A percentile compares a stretch with the other conserved stretches of the same genome.
Conservation (phyloP, 495 filamentous ascomycete genomes). For the Neurospora sp. region DNA sequence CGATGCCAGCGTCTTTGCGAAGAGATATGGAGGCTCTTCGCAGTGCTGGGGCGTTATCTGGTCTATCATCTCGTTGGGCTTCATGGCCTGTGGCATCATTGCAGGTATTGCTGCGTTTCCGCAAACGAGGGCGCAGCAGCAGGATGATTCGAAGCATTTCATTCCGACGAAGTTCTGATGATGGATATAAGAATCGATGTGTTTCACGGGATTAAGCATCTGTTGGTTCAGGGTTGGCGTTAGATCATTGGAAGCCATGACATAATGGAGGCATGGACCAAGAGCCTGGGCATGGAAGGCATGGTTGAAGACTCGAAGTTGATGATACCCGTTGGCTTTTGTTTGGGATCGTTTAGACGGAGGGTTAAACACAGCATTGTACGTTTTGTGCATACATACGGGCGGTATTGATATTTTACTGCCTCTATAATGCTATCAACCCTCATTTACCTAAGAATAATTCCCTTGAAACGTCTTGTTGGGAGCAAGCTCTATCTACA, state of each 20-base stretch:
- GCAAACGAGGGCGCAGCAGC: constrained; percentile 54
- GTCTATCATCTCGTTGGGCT: constrained; percentile 57
- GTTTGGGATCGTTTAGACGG: neutral
- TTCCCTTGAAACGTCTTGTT: neutral
- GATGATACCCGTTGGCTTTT: neutral
- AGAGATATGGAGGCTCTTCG: constrained; percentile 66
- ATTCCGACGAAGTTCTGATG: constrained; percentile 35
- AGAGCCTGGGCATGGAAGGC: neutral
- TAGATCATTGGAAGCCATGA: neutral
- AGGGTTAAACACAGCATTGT: neutral
- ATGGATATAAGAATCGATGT: neutral
- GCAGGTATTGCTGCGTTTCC: constrained; percentile 68
- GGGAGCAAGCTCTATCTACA: too few species aligned
- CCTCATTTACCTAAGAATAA: neutral
- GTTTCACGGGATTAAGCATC: neutral
- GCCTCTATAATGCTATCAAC: neutral
- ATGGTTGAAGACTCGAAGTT: neutral
- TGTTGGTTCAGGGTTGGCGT: neutral
- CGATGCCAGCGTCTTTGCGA: constrained; percentile 71
- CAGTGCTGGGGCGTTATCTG: constrained; percentile 77
- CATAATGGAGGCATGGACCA: neutral
- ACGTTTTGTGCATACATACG: neutral
- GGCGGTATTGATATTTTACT: neutral
- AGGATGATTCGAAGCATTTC: constrained; percentile 58
- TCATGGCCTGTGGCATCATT: constrained; percentile 63